phyloP scores from a whole-genome alignment of 805 yeast species.

The Candida sanyiensis region DNA sequence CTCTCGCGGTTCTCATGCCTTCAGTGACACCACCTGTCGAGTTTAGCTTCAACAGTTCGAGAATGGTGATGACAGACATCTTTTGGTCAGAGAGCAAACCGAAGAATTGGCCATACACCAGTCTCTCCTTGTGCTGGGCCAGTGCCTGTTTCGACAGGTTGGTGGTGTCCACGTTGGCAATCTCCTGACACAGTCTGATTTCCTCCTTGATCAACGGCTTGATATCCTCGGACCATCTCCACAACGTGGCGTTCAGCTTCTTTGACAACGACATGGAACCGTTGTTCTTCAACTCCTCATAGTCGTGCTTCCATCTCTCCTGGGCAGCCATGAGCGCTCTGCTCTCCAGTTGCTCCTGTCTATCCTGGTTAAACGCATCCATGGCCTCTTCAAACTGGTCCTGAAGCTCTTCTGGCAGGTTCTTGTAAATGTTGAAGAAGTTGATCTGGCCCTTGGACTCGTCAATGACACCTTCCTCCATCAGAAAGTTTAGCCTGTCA shows the following conservation, averaged over 20 bases:
- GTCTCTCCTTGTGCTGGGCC: conserved; percentile 35
- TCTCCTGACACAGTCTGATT: conserved; percentile 45
- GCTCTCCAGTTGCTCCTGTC: conserved; percentile 73
- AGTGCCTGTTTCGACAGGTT: conserved; percentile 17
- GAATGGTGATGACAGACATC: conserved; percentile 75
- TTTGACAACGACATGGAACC: conserved; percentile 51
- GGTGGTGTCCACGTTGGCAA: conserved; percentile 26
- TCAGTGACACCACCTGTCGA: conserved; percentile 71
- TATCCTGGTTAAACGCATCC: conserved; percentile 62
- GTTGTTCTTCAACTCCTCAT: conserved; percentile 55
- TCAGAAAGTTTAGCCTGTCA: conserved; percentile 31
- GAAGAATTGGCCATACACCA: conserved; percentile 72
- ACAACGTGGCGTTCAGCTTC: conserved; percentile 66
- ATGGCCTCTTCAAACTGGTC: conserved; percentile 58
- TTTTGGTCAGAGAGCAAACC: conserved; percentile 70
- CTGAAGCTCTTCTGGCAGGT: conserved; percentile 43
- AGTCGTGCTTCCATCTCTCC: conserved; percentile 83
- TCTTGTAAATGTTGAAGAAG: conserved; percentile 60
- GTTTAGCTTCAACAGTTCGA: conserved; percentile 71
- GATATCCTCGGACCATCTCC: conserved; percentile 79
- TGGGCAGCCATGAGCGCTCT: conserved; percentile 81
- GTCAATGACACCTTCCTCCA: conserved; percentile 16
- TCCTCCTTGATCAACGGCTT: conserved; percentile 68
- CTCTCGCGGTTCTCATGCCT: conserved; percentile 81
- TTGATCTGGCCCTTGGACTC: conserved; percentile 35